These are phyloP conservation scores for Miamiensis avidus DNA, from an alignment of 169 alveolate species.

Conservation along the genomic window DNA sequence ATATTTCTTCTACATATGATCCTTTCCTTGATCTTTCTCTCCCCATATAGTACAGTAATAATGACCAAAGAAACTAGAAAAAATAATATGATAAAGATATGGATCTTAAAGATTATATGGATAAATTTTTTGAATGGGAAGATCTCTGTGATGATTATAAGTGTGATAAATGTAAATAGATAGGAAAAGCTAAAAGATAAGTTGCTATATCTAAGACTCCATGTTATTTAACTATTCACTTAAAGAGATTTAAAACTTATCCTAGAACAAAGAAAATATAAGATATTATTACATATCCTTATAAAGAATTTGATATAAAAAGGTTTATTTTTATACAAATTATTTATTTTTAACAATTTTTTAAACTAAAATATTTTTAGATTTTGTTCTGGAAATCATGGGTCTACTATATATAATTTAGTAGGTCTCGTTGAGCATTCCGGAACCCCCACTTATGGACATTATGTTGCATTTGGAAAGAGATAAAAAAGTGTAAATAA, in stretches of 20 bases:
- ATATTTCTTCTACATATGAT: slow-evolving; percentile 14
- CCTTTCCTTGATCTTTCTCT: slow-evolving; percentile 22
- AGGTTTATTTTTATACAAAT: neutral
- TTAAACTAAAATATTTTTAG: slow-evolving; percentile 22
- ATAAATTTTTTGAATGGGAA: slow-evolving; percentile 9
- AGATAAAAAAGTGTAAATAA: neutral
- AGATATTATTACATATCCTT: neutral
- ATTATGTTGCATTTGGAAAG: slow-evolving; percentile 51
- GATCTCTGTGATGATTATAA: slow-evolving; percentile 11
- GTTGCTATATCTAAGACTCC: neutral
- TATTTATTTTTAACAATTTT: neutral
- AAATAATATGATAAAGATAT: too few relatives aligned
- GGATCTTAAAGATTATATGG: neutral
- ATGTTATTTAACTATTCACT: neutral
- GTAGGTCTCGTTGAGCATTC: slow-evolving; percentile 83
- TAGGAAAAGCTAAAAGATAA: neutral
- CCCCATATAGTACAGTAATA: neutral
- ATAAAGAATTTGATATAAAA: neutral
- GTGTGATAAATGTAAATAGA: slow-evolving; percentile 16
- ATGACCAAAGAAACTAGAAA: too few relatives aligned
- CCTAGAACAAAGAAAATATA: slow-evolving; percentile 8
- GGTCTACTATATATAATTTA: slow-evolving; percentile 66
- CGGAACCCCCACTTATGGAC: slow-evolving; percentile 88
- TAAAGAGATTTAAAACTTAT: slow-evolving; percentile 17
- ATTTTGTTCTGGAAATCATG: slow-evolving; percentile 9